These are phyloP conservation scores for Phycomyces blakesleeanus DNA, from an alignment of 192 early-diverging fungal species.

Conservation along the genomic window DNA sequence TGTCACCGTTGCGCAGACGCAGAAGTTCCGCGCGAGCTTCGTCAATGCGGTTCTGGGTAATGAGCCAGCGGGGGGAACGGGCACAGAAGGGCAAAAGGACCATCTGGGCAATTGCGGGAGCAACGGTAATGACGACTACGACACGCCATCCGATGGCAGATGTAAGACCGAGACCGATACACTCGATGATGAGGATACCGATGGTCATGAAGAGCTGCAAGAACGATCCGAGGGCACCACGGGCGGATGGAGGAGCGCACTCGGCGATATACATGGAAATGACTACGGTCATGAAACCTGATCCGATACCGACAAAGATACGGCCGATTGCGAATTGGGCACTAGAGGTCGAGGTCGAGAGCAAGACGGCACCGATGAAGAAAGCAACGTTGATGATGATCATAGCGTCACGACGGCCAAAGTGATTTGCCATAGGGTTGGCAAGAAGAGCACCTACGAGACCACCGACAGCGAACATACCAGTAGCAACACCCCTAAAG, in stretches of 20 bases:
- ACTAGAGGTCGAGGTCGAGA: slow-evolving; percentile 35
- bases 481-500: slow-evolving; percentile 53
- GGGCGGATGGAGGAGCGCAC: slow-evolving; percentile 40
- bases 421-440: slow-evolving; percentile 51
- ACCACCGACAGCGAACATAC: slow-evolving; percentile 60
- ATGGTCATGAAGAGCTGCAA: slow-evolving; percentile 56
- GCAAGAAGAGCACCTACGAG: slow-evolving; percentile 65
- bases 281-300: slow-evolving; percentile 51
- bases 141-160: slow-evolving; percentile 46
- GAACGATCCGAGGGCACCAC: slow-evolving; percentile 48
- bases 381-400: slow-evolving; percentile 50
- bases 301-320: slow-evolving; percentile 52
- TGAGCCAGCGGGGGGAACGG: slow-evolving; percentile 67
- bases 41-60: slow-evolving; percentile 47
- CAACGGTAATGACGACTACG: slow-evolving; percentile 41
- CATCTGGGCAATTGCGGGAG: slow-evolving; percentile 56
- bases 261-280: slow-evolving; percentile 56
- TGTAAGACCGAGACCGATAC: slow-evolving; percentile 37
- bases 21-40: slow-evolving; percentile 61
- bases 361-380: slow-evolving; percentile 39
- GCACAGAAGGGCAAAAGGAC: slow-evolving; percentile 56
- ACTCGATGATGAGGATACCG: slow-evolving; percentile 52
- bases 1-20: slow-evolving; percentile 54
- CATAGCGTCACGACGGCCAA: slow-evolving; percentile 61
- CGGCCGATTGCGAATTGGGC: slow-evolving; percentile 43